A percentile compares a stretch with the other conserved stretches of the same genome.
phyloP scores from a whole-genome alignment of 345 rosid genomes.

The Physaria fendleri region DNA sequence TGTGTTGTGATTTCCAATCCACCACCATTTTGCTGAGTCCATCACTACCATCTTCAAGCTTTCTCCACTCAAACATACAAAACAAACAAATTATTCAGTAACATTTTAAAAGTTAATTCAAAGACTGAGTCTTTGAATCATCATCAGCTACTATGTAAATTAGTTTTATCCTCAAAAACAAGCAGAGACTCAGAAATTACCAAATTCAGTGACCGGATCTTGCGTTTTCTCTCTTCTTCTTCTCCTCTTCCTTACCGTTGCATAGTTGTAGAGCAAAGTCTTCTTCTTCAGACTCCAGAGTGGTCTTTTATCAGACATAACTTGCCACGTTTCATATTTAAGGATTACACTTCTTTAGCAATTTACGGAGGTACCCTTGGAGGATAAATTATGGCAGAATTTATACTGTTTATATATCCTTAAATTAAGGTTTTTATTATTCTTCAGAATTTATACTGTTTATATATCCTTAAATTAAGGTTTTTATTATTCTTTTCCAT shows the following conservation, averaged over 20 bases:
- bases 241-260: slow-evolving; percentile 1
- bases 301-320: background rate
- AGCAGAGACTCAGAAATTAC: background rate
- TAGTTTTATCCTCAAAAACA: background rate
- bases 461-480: no score
- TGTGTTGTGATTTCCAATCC: slow-evolving; percentile 3
- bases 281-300: background rate
- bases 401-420: background rate
- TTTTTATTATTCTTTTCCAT: no score
- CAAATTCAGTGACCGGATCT: slow-evolving; percentile 1
- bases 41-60: slow-evolving; percentile 16
- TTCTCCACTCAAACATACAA: slow-evolving; percentile 4
- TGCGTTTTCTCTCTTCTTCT: slow-evolving; percentile 7
- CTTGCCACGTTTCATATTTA: background rate
- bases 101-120: no score
- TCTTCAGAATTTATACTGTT: no score
- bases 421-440: slow-evolving; percentile 12
- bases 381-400: slow-evolving; percentile 24
- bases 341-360: background rate
- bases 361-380: slow-evolving; percentile 17
- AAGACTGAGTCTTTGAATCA: background rate
- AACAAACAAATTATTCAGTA: no score
- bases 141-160: no score
- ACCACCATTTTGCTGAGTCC: slow-evolving; percentile 22
- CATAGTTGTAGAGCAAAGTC: no score